These are phyloP conservation scores for Kondoa malvinella DNA, from an alignment of 768 basidiomycete species.

Conservation along the genomic window DNA sequence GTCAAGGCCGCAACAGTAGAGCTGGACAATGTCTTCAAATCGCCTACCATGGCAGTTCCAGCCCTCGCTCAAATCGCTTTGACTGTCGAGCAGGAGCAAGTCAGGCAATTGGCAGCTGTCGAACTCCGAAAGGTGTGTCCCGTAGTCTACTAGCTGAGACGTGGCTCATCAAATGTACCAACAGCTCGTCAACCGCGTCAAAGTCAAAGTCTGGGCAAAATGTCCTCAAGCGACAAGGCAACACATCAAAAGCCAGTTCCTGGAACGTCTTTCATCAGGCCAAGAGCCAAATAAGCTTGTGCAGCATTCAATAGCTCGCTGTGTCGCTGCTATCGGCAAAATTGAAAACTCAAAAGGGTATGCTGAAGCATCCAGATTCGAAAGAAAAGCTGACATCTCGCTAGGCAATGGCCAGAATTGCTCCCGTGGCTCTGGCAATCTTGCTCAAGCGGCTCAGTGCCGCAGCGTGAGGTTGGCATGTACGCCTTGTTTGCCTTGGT, in stretches of 20 bases:
- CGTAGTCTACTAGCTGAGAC: neutral
- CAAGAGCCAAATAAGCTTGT: constrained; percentile 50
- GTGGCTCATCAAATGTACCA: neutral
- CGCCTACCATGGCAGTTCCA: neutral
- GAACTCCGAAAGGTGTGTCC: constrained; percentile 59
- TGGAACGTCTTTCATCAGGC: constrained; percentile 60
- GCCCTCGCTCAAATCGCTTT: neutral
- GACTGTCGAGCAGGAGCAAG: constrained; percentile 31
- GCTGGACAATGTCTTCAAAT: constrained; percentile 3
- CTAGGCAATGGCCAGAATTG: constrained; percentile 58
- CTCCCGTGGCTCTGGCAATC: constrained; percentile 71
- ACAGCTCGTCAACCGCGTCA: constrained; percentile 45
- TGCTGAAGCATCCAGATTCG: constrained; percentile 6
- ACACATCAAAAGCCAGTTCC: constrained; percentile 68
- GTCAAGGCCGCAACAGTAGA: constrained; percentile 1
- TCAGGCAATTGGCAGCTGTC: constrained; percentile 90
- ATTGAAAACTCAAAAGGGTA: neutral
- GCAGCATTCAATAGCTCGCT: constrained; percentile 78
- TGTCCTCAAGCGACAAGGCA: constrained; percentile 51
- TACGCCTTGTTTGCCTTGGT: constrained; percentile 82
- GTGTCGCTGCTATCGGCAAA: constrained; percentile 71
- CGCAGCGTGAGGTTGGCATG: constrained; percentile 47
- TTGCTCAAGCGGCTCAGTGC: constrained; percentile 46
- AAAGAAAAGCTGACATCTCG: constrained; percentile 18
- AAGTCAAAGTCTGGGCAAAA: constrained; percentile 63